Conservation (phyloP, 306 rosid species). For the Cucurbita ficifolia region DNA sequence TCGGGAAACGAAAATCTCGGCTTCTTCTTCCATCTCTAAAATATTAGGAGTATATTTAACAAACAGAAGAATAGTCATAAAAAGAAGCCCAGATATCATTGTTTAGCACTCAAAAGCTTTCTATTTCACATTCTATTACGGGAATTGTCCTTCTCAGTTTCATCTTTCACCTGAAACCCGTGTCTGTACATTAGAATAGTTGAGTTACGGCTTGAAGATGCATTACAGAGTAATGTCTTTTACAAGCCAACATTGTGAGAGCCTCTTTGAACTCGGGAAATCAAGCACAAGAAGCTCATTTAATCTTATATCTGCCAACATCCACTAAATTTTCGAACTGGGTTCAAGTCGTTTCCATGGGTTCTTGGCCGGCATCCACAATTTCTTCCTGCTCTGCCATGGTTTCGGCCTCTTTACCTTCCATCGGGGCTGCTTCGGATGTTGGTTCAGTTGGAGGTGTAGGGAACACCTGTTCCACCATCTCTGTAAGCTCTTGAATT, state of each 20-base stretch:
- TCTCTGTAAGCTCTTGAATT: conserved; percentile 26
- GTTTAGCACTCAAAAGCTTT: conserved; percentile 2
- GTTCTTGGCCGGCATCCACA: neutral
- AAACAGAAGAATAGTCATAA: neutral
- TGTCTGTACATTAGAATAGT: neutral
- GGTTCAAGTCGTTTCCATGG: neutral
- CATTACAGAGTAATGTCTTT: too few relatives aligned
- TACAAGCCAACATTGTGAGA: too few relatives aligned
- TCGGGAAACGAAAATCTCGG: neutral
- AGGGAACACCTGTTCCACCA: conserved; percentile 37
- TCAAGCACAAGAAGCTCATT: neutral
- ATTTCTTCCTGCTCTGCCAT: neutral
- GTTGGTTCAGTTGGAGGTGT: conserved; percentile 1
- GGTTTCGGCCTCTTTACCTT: neutral
- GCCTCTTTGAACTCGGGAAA: too few relatives aligned
- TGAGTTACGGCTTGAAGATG: neutral
- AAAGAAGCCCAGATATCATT: neutral
- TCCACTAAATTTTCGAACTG: neutral
- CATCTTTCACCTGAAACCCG: neutral
- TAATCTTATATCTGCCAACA: neutral
- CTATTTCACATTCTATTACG: neutral
- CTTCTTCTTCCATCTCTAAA: neutral
- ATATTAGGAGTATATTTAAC: neutral
- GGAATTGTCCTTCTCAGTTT: neutral
- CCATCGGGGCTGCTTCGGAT: neutral